Percentiles rank a stretch among this genome's conserved stretches.
These are phyloP conservation scores for Parascedosporium putredinis DNA, from an alignment of 2,329 filamentous ascomycete species.

Conservation along the genomic window DNA sequence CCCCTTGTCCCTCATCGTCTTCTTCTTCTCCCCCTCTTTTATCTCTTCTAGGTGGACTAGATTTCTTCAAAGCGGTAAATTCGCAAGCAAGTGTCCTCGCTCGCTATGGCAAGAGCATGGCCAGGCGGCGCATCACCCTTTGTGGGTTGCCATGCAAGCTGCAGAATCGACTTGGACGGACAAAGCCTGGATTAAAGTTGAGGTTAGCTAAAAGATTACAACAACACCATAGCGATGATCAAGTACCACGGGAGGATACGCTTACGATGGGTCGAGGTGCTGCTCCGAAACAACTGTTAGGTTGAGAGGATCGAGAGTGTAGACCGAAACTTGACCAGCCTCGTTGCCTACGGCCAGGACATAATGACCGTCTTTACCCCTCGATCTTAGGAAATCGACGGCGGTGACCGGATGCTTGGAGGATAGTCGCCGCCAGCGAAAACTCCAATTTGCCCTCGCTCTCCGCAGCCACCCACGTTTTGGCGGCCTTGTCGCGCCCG, in stretches of 20 bases:
- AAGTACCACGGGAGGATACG: too few species aligned
- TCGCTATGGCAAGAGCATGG: conserved; percentile 40
- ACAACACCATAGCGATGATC: too few species aligned
- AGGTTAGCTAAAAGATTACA: background rate
- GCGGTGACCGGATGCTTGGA: conserved; percentile 57
- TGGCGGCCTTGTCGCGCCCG: conserved; percentile 77
- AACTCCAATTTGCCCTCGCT: conserved; percentile 30
- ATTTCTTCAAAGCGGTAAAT: conserved; percentile 35
- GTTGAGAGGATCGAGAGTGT: conserved; percentile 3
- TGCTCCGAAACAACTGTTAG: background rate
- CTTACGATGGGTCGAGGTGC: conserved; percentile 4
- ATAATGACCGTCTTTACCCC: conserved; percentile 14
- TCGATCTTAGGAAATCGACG: conserved; percentile 49
- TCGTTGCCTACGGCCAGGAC: conserved; percentile 50
- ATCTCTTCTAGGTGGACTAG: background rate
- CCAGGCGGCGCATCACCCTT: conserved; percentile 16
- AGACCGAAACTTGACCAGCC: conserved; percentile 29
- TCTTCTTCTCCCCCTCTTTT: conserved; percentile 11
- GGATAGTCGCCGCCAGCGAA: conserved; percentile 41
- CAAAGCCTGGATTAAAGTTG: conserved; percentile 28
- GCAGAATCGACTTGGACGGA: conserved; percentile 54
- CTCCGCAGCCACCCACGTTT: conserved; percentile 48
- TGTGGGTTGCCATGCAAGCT: conserved; percentile 58
- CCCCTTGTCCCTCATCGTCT: background rate
- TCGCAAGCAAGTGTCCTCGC: conserved; percentile 51